Conservation (phyloP, 106 monocot species). For the Xerophyta viscosa region DNA sequence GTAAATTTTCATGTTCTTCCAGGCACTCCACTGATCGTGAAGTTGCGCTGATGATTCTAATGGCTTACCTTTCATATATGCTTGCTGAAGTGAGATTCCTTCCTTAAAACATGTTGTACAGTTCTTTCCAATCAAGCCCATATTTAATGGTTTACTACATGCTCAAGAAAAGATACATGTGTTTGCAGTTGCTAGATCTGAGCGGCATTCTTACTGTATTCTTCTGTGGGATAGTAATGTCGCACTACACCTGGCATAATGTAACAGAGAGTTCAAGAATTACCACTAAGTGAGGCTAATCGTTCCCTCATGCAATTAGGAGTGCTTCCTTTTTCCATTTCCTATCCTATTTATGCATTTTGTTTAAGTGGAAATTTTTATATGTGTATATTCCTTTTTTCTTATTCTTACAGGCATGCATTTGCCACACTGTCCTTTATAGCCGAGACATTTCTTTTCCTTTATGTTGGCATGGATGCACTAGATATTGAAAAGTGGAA, state of each 20-base stretch:
- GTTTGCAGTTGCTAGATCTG: conserved; percentile 72
- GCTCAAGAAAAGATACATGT: neutral
- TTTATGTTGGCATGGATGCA: conserved; percentile 99
- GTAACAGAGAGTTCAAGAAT: conserved; percentile 98
- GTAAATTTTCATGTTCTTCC: no score
- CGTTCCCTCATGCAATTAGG: no score
- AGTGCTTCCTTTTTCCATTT: neutral
- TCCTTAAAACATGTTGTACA: conserved; percentile 1
- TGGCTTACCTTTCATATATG: conserved; percentile 79
- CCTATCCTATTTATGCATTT: neutral
- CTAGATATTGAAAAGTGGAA: conserved; percentile 97
- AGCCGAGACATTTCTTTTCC: conserved; percentile 87
- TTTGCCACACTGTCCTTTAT: conserved; percentile 99
- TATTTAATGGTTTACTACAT: neutral
- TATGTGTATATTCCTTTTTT: neutral
- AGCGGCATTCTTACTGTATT: conserved; percentile 98
- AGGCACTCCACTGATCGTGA: conserved; percentile 88
- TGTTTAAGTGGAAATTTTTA: neutral
- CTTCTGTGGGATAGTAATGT: conserved; percentile 99
- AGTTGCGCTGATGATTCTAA: conserved; percentile 78
- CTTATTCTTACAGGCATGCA: conserved; percentile 57
- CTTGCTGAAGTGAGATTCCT: conserved; percentile 73
- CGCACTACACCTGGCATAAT: conserved; percentile 99
- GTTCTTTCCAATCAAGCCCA: neutral
- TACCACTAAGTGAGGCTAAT: conserved; percentile 77